Evolutionary conservation across 2,329 filamentous ascomycete species (phyloP).

Genomic region (Xylariaceae sp.): DNA sequence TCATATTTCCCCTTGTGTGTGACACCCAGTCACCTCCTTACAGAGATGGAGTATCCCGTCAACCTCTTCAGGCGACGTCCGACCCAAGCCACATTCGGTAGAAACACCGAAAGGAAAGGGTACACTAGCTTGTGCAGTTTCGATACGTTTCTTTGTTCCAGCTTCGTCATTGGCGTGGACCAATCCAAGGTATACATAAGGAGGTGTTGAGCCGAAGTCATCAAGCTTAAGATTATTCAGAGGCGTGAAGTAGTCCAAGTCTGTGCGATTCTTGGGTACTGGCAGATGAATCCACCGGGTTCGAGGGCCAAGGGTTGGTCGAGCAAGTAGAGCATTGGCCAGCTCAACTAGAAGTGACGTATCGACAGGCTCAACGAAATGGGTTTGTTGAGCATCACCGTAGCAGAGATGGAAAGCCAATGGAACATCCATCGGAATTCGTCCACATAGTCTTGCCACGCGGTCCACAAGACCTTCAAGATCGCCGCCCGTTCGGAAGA

Average conservation of each 20-base stretch:
- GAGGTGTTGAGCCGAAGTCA: slow-evolving; percentile 11
- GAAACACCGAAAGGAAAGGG: slow-evolving; percentile 24
- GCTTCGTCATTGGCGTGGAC: slow-evolving; percentile 24
- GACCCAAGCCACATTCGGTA: slow-evolving; percentile 25
- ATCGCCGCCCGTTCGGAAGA: slow-evolving; percentile 17
- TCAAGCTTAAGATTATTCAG: slow-evolving; percentile 18
- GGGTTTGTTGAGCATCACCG: slow-evolving; percentile 21
- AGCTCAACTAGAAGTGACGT: slow-evolving; percentile 18
- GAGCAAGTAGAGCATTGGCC: slow-evolving; percentile 21
- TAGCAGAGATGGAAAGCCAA: slow-evolving; percentile 27
- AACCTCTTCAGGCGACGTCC: slow-evolving; percentile 23
- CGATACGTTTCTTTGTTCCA: slow-evolving; percentile 23
- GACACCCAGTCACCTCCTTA: slow-evolving; percentile 18
- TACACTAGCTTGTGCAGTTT: slow-evolving; percentile 17
- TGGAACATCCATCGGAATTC: slow-evolving; percentile 18
- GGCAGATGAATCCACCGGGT: slow-evolving; percentile 26
- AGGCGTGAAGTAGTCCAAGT: slow-evolving; percentile 21
- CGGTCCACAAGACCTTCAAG: slow-evolving; percentile 23
- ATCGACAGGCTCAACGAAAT: slow-evolving; percentile 23
- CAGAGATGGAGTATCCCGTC: slow-evolving; percentile 22
- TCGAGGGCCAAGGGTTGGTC: slow-evolving; percentile 16
- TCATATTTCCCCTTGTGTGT: slow-evolving; percentile 3
- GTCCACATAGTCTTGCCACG: slow-evolving; percentile 15
- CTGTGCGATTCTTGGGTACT: slow-evolving; percentile 23
- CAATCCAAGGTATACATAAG: slow-evolving; percentile 21